Conservation (phyloP, 2,329 filamentous ascomycete species). For the Ascosphaera apis region DNA sequence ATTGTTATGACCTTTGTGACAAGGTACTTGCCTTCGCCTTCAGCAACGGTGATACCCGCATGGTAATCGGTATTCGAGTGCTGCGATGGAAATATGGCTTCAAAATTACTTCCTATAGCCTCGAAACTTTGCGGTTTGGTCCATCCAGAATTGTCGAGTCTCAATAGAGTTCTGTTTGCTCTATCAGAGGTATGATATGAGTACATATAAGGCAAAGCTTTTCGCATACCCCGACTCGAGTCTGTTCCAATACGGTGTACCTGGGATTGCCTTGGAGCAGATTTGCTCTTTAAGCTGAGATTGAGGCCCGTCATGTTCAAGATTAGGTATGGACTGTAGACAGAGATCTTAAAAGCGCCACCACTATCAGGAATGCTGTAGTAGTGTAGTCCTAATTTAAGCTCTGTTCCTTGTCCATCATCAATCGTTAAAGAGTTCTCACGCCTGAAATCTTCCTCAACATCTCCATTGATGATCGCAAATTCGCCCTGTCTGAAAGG, state of each 20-base stretch:
- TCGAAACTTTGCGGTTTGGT: constrained; percentile 97
- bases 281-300: constrained; percentile 70
- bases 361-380: constrained; percentile 75
- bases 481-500: constrained; percentile 90
- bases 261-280: constrained; percentile 57
- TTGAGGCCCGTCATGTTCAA: constrained; percentile 87
- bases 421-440: constrained; percentile 62
- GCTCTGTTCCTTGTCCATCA: constrained; percentile 55
- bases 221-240: constrained; percentile 32
- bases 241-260: constrained; percentile 46
- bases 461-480: constrained; percentile 81
- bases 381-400: constrained; percentile 77
- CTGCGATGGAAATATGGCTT: constrained; percentile 58
- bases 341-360: constrained; percentile 83
- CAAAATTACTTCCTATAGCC: constrained; percentile 78
- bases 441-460: constrained; percentile 66
- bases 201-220: constrained; percentile 84
- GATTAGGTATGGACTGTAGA: constrained; percentile 87
- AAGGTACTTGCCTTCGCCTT: constrained; percentile 94
- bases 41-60: constrained; percentile 65
- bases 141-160: constrained; percentile 78
- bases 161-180: constrained; percentile 71
- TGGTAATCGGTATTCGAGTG: constrained; percentile 62
- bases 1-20: constrained; percentile 89
- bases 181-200: constrained; percentile 75